Percentiles rank a stretch among this genome's conserved stretches.
phyloP scores from a whole-genome alignment of 1,139 yeast genomes.

The Blastobotrys illinoisensis region DNA sequence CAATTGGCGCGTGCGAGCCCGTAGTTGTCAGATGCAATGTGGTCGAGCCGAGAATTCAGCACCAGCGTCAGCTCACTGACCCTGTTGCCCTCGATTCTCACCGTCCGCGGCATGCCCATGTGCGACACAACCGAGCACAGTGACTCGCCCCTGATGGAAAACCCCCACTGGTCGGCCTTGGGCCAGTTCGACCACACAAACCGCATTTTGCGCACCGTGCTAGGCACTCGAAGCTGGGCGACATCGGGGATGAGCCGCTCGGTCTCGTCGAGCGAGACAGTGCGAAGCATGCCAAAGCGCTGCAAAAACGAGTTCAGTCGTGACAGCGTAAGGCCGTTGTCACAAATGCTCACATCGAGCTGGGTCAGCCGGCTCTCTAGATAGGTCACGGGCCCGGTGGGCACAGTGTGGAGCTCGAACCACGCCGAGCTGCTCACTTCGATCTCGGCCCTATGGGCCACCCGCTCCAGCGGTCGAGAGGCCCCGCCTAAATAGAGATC shows the following conservation, averaged over 20 bases:
- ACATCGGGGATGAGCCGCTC: not conserved
- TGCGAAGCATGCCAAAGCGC: not conserved
- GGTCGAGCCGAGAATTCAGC: not conserved
- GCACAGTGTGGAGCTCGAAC: not conserved
- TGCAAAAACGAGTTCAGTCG: not conserved
- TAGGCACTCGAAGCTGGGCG: not conserved
- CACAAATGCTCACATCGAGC: not conserved
- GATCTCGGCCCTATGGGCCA: not conserved
- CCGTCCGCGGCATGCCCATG: not conserved
- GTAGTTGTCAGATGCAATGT: not conserved
- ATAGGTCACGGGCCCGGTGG: not conserved
- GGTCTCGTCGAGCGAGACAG: not conserved
- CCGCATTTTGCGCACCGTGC: not conserved
- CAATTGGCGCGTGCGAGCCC: not conserved
- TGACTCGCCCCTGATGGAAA: not conserved
- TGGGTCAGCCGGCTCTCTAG: not conserved
- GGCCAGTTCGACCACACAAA: not conserved
- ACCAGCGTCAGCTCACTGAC: not conserved
- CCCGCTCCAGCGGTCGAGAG: not conserved
- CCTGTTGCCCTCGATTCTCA: not conserved
- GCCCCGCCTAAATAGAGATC: not conserved
- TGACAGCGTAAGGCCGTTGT: not conserved
- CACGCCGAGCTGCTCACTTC: not conserved
- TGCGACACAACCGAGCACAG: not conserved
- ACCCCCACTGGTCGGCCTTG: not conserved